Percentiles rank a stretch among this genome's conserved stretches.
These are phyloP conservation scores for Penicillium crustosum DNA, from an alignment of 2,329 filamentous ascomycete species.

Conservation along the genomic window DNA sequence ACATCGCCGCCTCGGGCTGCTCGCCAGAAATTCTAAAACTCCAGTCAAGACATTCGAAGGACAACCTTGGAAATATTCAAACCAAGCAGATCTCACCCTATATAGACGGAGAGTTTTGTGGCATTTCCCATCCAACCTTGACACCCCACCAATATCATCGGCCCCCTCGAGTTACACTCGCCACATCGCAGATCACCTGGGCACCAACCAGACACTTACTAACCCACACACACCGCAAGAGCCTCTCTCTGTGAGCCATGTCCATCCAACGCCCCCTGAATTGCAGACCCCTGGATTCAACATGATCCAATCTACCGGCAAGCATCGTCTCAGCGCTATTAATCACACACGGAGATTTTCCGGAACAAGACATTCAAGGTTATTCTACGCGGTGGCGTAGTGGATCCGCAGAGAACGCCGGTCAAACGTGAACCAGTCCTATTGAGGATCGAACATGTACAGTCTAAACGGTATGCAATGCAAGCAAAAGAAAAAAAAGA, in stretches of 20 bases:
- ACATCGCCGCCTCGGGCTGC: background rate
- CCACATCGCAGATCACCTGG: conserved; percentile 7
- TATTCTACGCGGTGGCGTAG: conserved; percentile 7
- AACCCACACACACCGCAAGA: conserved; percentile 1
- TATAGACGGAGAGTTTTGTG: background rate
- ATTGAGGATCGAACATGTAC: background rate
- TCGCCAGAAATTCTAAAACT: background rate
- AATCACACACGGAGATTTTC: background rate
- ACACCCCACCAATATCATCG: background rate
- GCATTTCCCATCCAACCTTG: background rate
- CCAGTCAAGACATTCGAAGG: background rate
- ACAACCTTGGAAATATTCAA: background rate
- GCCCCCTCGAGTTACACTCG: background rate
- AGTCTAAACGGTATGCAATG: background rate
- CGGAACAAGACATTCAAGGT: background rate
- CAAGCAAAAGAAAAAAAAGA: background rate
- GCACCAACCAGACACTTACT: background rate
- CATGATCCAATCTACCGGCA: background rate
- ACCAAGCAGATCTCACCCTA: background rate
- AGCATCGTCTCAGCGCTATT: background rate
- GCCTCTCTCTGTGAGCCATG: background rate
- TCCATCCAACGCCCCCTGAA: background rate
- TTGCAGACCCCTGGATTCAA: too few relatives aligned
- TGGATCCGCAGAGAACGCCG: conserved; percentile 1
- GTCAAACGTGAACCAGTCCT: background rate